A percentile compares a stretch with the other conserved stretches of the same genome.
Evolutionary conservation across 805 yeast species (phyloP).

Genomic region (Metschnikowia peoriensis): DNA sequence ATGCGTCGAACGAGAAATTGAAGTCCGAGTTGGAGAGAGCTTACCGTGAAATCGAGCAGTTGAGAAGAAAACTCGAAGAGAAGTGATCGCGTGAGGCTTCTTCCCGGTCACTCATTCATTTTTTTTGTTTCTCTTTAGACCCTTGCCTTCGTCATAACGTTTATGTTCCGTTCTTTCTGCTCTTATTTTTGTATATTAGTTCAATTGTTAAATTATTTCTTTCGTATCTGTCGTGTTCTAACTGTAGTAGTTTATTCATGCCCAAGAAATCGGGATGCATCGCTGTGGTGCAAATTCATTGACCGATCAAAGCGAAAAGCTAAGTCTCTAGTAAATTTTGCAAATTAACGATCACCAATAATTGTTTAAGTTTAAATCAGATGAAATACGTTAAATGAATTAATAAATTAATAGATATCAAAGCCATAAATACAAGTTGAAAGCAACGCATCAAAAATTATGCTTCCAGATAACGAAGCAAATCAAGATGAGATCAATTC

Average conservation of each 20-base stretch:
- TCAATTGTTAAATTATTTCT: not conserved
- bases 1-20: conserved; percentile 81
- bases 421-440: too few species aligned
- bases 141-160: not conserved
- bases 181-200: not conserved
- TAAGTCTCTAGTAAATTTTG: too few species aligned
- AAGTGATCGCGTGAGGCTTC: conserved; percentile 7
- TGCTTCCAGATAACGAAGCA: too few species aligned
- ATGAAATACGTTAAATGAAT: too few species aligned
- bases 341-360: too few species aligned
- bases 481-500: too few species aligned
- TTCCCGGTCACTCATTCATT: not conserved
- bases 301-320: too few species aligned
- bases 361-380: too few species aligned
- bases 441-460: too few species aligned
- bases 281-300: too few species aligned
- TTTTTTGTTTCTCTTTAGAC: not conserved
- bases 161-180: not conserved
- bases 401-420: too few species aligned
- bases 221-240: not conserved
- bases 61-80: conserved; percentile 49
- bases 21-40: conserved; percentile 88
- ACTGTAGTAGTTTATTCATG: not conserved
- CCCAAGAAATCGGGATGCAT: not conserved
- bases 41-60: conserved; percentile 84